phyloP scores from a whole-genome alignment of 2,329 filamentous ascomycete genomes.

The Colletotrichum zoysiae region DNA sequence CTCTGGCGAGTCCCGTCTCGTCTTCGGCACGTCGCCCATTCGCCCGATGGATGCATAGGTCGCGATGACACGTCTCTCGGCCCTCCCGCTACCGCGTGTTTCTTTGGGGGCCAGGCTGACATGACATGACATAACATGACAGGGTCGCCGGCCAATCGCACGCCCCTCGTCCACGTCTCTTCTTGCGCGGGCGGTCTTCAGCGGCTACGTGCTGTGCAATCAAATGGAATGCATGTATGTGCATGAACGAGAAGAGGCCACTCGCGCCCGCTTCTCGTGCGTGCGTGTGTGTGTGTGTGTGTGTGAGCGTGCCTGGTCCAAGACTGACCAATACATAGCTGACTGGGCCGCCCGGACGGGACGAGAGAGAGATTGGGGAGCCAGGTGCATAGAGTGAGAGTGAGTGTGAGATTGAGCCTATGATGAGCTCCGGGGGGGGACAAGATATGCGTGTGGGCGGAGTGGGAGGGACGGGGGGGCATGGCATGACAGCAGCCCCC shows the following conservation, averaged over 20 bases:
- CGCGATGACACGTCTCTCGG: neutral
- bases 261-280: conserved; percentile 12
- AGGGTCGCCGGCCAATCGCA: neutral
- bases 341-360: conserved; percentile 20
- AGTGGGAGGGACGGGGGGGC: neutral
- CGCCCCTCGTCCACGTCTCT: neutral
- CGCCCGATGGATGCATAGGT: conserved; percentile 3
- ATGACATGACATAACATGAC: conserved; percentile 1
- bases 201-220: conserved; percentile 25
- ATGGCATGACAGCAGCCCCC: neutral
- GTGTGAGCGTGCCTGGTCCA: conserved; percentile 9
- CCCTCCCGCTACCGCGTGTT: too few species aligned
- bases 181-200: conserved; percentile 14
- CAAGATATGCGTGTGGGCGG: neutral
- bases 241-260: neutral
- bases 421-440: neutral
- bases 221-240: too few species aligned
- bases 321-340: neutral
- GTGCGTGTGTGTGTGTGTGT: too few species aligned
- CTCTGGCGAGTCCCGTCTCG: neutral
- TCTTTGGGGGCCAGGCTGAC: neutral
- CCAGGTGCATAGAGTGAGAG: conserved; percentile 7
- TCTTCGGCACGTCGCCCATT: conserved; percentile 6
- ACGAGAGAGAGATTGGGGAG: conserved; percentile 20
- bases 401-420: conserved; percentile 8